Conservation (phyloP, 257 asterid species). For the Penstemon eatonii region DNA sequence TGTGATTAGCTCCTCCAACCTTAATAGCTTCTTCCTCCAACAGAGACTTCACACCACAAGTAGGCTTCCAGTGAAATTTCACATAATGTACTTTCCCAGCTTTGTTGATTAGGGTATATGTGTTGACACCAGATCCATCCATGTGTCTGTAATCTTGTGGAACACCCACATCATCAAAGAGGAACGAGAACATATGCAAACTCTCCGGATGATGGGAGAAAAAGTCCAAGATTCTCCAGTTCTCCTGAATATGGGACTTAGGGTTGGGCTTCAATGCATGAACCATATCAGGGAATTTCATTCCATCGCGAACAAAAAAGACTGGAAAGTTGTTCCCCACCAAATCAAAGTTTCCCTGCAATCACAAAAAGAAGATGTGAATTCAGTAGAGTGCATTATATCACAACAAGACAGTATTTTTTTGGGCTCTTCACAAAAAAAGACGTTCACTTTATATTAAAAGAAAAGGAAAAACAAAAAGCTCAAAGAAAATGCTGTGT, state of each 20-base stretch:
- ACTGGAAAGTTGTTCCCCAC: constrained; percentile 99
- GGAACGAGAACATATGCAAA: constrained; percentile 75
- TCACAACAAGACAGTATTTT: not conserved
- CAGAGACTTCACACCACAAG: constrained; percentile 89
- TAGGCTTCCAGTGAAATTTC: constrained; percentile 98
- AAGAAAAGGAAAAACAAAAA: no score
- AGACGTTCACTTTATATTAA: no score
- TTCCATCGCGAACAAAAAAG: constrained; percentile 85
- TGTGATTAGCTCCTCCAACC: constrained; percentile 90
- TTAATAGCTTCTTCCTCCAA: constrained; percentile 75
- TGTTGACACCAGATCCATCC: constrained; percentile 94
- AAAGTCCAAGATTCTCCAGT: constrained; percentile 90
- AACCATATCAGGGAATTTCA: constrained; percentile 90
- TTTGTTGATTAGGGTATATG: constrained; percentile 82
- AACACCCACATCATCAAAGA: constrained; percentile 83
- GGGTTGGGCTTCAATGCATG: constrained; percentile 96
- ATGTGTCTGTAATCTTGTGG: constrained; percentile 97
- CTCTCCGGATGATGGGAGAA: constrained; percentile 97
- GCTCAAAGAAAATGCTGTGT: no score
- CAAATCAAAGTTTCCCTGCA: constrained; percentile 90
- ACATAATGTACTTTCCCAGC: constrained; percentile 85
- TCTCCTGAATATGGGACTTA: constrained; percentile 90
- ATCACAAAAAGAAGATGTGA: not conserved
- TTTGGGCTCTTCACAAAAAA: no score
- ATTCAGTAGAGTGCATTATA: not conserved